Percentiles rank a stretch among this genome's conserved stretches.
Evolutionary conservation across 306 rosid species (phyloP).

Genomic region (Castanopsis chinensis): DNA sequence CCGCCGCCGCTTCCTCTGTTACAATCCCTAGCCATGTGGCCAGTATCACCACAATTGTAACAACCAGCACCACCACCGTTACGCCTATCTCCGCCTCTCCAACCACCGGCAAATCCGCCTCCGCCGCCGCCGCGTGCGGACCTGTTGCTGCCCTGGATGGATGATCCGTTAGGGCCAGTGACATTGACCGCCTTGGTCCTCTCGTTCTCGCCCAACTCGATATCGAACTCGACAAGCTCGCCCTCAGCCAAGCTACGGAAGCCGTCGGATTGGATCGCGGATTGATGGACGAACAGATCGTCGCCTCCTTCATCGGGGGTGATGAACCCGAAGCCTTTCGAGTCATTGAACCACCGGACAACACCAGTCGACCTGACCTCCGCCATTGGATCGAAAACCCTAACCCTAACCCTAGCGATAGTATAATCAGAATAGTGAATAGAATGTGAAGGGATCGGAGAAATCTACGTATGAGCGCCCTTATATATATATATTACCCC

Average conservation of each 20-base stretch:
- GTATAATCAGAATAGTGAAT: neutral
- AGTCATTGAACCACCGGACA: conserved; percentile 77
- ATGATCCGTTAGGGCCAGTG: conserved; percentile 57
- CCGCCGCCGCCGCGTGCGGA: conserved; percentile 32
- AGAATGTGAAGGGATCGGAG: neutral
- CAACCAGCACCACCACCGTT: conserved; percentile 61
- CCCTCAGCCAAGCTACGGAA: conserved; percentile 64
- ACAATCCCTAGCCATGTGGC: conserved; percentile 80
- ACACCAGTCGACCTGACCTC: conserved; percentile 73
- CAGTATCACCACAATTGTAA: conserved; percentile 60
- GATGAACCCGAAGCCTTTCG: conserved; percentile 85
- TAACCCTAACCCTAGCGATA: neutral
- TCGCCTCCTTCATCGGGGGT: conserved; percentile 72
- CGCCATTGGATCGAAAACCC: conserved; percentile 46
- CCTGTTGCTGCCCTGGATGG: conserved; percentile 40
- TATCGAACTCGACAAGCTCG: conserved; percentile 66
- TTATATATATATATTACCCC: neutral
- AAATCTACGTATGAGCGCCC: neutral
- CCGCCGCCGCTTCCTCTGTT: conserved; percentile 24
- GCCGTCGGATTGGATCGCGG: conserved; percentile 83
- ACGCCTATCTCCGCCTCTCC: conserved; percentile 57
- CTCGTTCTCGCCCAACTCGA: conserved; percentile 56
- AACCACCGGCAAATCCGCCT: conserved; percentile 43
- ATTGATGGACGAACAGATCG: conserved; percentile 86
- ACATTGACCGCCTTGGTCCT: conserved; percentile 81